A percentile compares a stretch with the other conserved stretches of the same genome.
phyloP scores from a whole-genome alignment of 148 eudicot species.

The Bassia scoparia region DNA sequence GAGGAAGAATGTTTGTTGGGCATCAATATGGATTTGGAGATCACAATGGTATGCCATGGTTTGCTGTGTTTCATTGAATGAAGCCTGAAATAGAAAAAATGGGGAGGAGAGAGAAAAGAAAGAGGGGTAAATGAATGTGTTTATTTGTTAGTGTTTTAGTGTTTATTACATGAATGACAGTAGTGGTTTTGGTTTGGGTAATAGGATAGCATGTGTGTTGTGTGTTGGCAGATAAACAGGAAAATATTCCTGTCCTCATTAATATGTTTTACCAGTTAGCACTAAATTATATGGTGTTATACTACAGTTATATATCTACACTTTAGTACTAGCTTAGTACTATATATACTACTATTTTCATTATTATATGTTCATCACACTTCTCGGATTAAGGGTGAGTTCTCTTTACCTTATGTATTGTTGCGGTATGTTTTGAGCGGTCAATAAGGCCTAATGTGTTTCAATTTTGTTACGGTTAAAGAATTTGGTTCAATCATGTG shows the following conservation, averaged over 20 bases:
- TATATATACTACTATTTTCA: too few relatives aligned
- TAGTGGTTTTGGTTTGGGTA: slow-evolving; percentile 17
- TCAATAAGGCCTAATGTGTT: too few relatives aligned
- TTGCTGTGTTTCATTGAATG: slow-evolving; percentile 26
- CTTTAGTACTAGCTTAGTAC: too few relatives aligned
- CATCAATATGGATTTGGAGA: slow-evolving; percentile 59
- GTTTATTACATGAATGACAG: slow-evolving; percentile 12
- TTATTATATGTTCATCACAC: too few relatives aligned
- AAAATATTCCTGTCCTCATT: slow-evolving; percentile 19
- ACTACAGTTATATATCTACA: too few relatives aligned
- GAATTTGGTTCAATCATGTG: too few relatives aligned
- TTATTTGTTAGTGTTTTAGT: too few relatives aligned
- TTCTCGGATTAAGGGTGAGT: too few relatives aligned
- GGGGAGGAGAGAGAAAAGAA: background rate
- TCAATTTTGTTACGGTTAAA: too few relatives aligned
- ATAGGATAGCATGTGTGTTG: slow-evolving; percentile 16
- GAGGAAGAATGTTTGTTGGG: slow-evolving; percentile 63
- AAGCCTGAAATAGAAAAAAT: background rate
- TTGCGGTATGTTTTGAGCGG: too few relatives aligned
- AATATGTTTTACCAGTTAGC: background rate
- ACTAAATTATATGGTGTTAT: background rate
- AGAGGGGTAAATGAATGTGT: background rate
- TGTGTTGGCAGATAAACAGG: slow-evolving; percentile 21
- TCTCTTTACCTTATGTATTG: too few relatives aligned
- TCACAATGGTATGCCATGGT: slow-evolving; percentile 42